Evolutionary conservation across 352 stramenopile species (phyloP), one percentile per base, ranked within the genome.

Genomic region (Phytopythium chamaehyphon): DNA sequence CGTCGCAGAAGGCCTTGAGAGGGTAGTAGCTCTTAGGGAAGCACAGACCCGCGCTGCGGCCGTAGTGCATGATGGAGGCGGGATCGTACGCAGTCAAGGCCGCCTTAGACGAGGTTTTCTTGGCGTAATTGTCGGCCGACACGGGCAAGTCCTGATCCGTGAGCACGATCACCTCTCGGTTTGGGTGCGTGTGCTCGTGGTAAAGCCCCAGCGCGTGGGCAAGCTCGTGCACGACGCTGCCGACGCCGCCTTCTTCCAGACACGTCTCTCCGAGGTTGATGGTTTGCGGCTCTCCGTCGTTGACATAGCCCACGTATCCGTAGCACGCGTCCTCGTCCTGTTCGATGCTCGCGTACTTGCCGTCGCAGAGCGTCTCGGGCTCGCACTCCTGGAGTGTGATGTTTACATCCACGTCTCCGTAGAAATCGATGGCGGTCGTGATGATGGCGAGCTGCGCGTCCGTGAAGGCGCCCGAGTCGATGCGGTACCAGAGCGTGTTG

Each of bases 1-100:
- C 65, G 47, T 83, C 74, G 50, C 80, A 91, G 43, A 86, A 91
- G 6, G 68, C 66, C 38, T 78, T 73, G 24, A 84, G 63, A 15
- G 73, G 66, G 44, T 88, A 84, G 35, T 83, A 54, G 18, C 76
- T 61, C 57, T 88, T 88, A 1, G 80, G 80, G 31, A 91, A 78
- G 60, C 80, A 91, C 9, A 91, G 64, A 1, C 75, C 80, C 0
- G 73, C 73, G 22, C 56, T 68, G 40, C 69, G 71, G 9, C 76
- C 74, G 37, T 91, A 91, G 62, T 91, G 80, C 80, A 91, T 91
- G 62, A 91, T 88, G 40, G 77, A 89, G 21, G 64, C 61, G 4
- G 66, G 68, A 54, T 91, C 77, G 54, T 91, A 91, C 42, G 73
- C 62, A 44, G 78, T 91, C 33, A 88, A 48, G 1, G 69, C 67